Base-by-base conservation (phyloP, 2,329 filamentous ascomycete species). In the Aureobasidium uvarum region DNA sequence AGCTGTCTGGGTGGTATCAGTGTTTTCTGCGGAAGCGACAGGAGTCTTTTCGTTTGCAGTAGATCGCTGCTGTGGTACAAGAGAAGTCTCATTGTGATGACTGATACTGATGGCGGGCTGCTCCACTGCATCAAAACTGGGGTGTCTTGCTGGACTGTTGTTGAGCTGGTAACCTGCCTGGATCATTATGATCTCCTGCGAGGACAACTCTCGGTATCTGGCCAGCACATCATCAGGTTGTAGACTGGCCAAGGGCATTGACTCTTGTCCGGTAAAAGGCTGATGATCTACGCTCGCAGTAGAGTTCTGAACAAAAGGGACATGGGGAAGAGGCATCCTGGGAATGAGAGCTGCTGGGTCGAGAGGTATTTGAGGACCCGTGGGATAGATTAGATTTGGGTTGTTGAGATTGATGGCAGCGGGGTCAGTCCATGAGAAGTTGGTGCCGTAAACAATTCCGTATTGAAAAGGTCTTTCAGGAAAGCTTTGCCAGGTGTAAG, bases 351-450 rank as follows among this genome's bases (percentile, higher is more conserved):
- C 11, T 59, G 39, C 13, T n/a, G 41, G 39, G 5, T 46, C 39
- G 13, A 59, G n/a, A 16, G 20, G 31, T 13, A 18, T 11, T 38
- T 31, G 55, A 43, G 6, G 20, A 23, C 38, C 11, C 7, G 55
- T 25, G 20, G 25, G 25, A 23, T 25, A 31, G 25, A 43, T 18
- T 13, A 23, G 18, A 16, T 20, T 13, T 23, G 55, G 18, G 39
- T 59, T 59, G 39, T 25, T 31, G n/a, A 41, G 16, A 18, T 59
- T 46, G 55, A 59, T 18, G 23, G 36, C 36, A 25, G 52, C n/a
- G 31, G 56, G 41, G 20, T 60, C 43, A 23, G 31, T 23, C 56
- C 56, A 60, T 36, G 56, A 25, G 3, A 48, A 38, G 43, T 23
- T 46, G 43, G 39, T 25, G n/a, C 18, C n/a, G n/a, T 60, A 60